phyloP scores from a whole-genome alignment of 371 early-diverging fungal genomes.

The Quaeritorhiza haematococci region DNA sequence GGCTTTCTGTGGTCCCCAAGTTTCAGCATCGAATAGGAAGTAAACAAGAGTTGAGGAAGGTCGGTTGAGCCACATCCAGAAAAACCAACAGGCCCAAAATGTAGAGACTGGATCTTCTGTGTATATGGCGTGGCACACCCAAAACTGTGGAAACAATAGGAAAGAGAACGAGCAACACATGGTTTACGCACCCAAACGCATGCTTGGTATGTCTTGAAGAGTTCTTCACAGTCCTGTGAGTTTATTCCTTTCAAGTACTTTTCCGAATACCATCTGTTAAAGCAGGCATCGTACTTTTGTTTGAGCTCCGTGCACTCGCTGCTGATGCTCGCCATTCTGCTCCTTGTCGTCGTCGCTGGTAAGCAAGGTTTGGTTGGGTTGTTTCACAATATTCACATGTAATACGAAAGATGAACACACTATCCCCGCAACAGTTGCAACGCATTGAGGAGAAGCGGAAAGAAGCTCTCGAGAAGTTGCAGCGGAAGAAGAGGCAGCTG shows the following conservation, averaged over 20 bases:
- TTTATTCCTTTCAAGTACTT: constrained; percentile 84
- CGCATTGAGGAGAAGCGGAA: background rate
- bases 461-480: background rate
- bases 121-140: too few relatives aligned
- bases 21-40: too few relatives aligned
- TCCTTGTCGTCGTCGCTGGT: too few relatives aligned
- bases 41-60: too few relatives aligned
- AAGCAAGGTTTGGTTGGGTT: too few relatives aligned
- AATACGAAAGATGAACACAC: too few relatives aligned
- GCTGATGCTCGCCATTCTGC: constrained; percentile 68
- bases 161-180: background rate
- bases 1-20: constrained; percentile 46
- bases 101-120: too few relatives aligned
- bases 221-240: constrained; percentile 73
- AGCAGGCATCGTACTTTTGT: constrained; percentile 85
- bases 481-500: background rate
- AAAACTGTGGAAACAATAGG: background rate
- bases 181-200: constrained; percentile 69
- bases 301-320: constrained; percentile 84
- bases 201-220: constrained; percentile 77
- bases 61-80: too few relatives aligned
- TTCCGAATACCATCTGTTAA: constrained; percentile 93
- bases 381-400: too few relatives aligned
- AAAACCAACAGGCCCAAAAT: too few relatives aligned
- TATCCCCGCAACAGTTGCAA: background rate